Conservation (phyloP, 768 basidiomycete genomes). For the Tricholoma saponaceum region DNA sequence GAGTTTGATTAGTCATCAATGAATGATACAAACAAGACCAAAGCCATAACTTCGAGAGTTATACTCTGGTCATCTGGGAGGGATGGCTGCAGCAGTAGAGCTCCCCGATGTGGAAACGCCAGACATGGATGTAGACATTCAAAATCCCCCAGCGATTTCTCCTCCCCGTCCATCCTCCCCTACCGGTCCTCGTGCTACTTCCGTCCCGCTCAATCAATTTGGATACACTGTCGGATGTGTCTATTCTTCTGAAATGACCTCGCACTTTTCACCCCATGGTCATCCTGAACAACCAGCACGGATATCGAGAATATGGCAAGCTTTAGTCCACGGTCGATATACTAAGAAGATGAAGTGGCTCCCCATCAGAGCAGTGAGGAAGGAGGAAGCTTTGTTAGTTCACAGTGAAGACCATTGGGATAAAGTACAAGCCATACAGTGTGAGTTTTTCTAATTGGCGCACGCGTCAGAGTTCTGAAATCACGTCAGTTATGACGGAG, state of each 20-base stretch:
- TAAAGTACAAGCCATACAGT: conserved; percentile 76
- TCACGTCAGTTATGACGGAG: conserved; percentile 57
- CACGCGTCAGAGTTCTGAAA: background rate
- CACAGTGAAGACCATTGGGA: conserved; percentile 93
- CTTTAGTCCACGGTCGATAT: conserved; percentile 56
- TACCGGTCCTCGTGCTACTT: conserved; percentile 34
- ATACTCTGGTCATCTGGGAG: background rate
- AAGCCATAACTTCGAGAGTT: background rate
- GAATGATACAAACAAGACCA: background rate
- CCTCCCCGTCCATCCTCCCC: background rate
- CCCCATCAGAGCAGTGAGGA: conserved; percentile 67
- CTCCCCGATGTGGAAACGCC: background rate
- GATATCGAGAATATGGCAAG: conserved; percentile 70
- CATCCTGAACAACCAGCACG: conserved; percentile 79
- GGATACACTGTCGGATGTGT: conserved; percentile 73
- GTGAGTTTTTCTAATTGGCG: conserved; percentile 43
- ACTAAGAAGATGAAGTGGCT: conserved; percentile 73
- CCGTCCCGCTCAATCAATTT: conserved; percentile 35
- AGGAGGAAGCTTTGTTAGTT: conserved; percentile 81
- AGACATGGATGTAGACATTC: conserved; percentile 3
- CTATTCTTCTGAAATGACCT: conserved; percentile 83
- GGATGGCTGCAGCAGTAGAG: conserved; percentile 4
- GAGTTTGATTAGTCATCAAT: background rate
- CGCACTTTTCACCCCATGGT: conserved; percentile 63
- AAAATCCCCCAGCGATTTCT: background rate